These are phyloP conservation scores for Phaeodactylum tricornutum DNA, from an alignment of 108 stramenopile species.

Conservation along the genomic window DNA sequence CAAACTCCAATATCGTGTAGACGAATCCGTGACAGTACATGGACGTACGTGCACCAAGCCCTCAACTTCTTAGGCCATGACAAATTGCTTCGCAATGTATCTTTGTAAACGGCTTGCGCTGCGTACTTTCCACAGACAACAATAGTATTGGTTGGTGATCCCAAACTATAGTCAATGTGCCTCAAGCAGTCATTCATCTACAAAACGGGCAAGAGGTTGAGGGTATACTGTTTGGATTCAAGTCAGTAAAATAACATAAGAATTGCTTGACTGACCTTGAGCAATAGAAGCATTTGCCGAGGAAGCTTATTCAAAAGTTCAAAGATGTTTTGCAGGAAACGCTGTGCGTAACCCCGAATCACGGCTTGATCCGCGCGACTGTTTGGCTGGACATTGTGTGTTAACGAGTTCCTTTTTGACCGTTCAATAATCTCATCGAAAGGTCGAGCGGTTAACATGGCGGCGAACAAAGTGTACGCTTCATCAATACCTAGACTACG, in stretches of 20 bases:
- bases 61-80: conserved; percentile 4
- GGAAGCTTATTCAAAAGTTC: conserved; percentile 71
- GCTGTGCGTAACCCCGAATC: conserved; percentile 85
- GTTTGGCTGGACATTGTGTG: conserved; percentile 2
- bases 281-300: conserved; percentile 82
- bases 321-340: conserved; percentile 79
- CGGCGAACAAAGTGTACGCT: conserved; percentile 82
- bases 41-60: conserved; percentile 43
- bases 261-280: no score
- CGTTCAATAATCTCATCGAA: conserved; percentile 88
- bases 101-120: conserved; percentile 40
- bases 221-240: no score
- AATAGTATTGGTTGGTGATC: conserved; percentile 69
- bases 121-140: conserved; percentile 71
- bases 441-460: conserved; percentile 86
- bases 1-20: conserved; percentile 28
- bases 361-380: conserved; percentile 69
- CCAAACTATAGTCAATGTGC: conserved; percentile 83
- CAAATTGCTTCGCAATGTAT: background rate
- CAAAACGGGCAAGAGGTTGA: no score
- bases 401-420: conserved; percentile 35
- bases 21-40: conserved; percentile 45
- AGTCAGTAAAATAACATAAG: no score
- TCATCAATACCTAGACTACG: conserved; percentile 63
- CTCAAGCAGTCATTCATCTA: conserved; percentile 94